Conservation (phyloP, 345 rosid genomes). For the Melaleuca alternifolia region DNA sequence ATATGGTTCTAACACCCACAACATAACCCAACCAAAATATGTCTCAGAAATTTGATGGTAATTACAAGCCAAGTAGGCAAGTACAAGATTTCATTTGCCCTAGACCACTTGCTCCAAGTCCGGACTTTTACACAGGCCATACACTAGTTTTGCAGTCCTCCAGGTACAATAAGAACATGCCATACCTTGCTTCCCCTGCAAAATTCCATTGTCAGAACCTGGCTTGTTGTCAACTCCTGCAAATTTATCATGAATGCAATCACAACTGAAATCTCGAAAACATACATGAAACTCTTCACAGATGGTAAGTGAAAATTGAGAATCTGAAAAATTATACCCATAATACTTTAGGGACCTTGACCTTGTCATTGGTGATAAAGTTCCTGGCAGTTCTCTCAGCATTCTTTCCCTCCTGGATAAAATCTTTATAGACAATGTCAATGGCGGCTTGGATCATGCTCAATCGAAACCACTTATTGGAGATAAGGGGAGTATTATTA, state of each 20-base stretch:
- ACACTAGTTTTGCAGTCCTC: background rate
- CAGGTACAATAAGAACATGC: background rate
- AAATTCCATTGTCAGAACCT: constrained; percentile 81
- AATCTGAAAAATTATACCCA: constrained; percentile 40
- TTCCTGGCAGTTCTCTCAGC: constrained; percentile 60
- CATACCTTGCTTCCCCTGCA: constrained; percentile 69
- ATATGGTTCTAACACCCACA: background rate
- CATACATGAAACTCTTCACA: background rate
- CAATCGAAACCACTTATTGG: background rate
- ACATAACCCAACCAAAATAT: background rate
- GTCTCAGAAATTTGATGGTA: background rate
- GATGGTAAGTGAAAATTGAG: background rate
- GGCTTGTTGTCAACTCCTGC: constrained; percentile 65
- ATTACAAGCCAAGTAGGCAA: background rate
- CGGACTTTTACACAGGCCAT: background rate
- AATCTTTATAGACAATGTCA: constrained; percentile 37
- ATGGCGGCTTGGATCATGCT: background rate
- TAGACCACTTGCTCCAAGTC: background rate
- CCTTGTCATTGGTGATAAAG: constrained; percentile 41
- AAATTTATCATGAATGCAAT: background rate
- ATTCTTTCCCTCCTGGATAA: constrained; percentile 75
- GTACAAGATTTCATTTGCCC: background rate
- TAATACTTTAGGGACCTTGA: constrained; percentile 51
- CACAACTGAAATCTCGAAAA: background rate
- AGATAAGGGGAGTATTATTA: background rate